Evolutionary conservation across 371 early-diverging fungal species (phyloP), one percentile per base, ranked within the genome.

Genomic region (Mucor saturninus): DNA sequence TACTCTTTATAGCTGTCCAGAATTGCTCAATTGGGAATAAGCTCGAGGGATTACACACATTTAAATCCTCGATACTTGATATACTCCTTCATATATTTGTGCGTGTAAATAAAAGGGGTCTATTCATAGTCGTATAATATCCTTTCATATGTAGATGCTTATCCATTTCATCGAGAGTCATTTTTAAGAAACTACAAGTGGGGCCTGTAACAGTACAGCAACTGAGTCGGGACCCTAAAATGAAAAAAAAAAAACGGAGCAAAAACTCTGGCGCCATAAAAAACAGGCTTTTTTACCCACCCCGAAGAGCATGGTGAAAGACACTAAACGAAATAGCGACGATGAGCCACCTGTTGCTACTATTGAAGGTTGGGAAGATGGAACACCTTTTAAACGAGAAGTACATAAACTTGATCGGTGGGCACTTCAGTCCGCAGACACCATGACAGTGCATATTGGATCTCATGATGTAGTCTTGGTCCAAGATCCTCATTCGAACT

Each of bases 311-410:
- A 38, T n/a, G 11, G 42, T 58, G 57, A 48, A 32, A 14, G 56
- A 29, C 11, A 62, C 52, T n/a, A 67, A 67, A 54, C 51, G 58
- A 35, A 59, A 62, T 21, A 28, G 45, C 10, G 70, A 75, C 43
- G 69, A 71, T 15, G 72, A 74, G 10, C 61, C 64, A 10, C 65
- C 74, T 2, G 69, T 80, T 45, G 78, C 78, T 1, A 82, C 81
- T 7, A 73, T 84, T 13, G 72, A 75, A 49, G 84, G 84, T 13
- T 84, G 82, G 82, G 82, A 84, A 50, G 84, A 84, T 48, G 84
- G 84, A 0, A 51, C 75, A 39, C 72, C 64, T 0, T 81, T 78
- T 54, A 71, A 58, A 40, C 64, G 79, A 52, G 60, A 45, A 5
- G 50, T 82, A 31, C 62, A 67, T 43, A 75, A 72, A 40, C 59